Evolutionary conservation across 2,329 filamentous ascomycete genomes (phyloP).

Genomic region (Alternaria atra): DNA sequence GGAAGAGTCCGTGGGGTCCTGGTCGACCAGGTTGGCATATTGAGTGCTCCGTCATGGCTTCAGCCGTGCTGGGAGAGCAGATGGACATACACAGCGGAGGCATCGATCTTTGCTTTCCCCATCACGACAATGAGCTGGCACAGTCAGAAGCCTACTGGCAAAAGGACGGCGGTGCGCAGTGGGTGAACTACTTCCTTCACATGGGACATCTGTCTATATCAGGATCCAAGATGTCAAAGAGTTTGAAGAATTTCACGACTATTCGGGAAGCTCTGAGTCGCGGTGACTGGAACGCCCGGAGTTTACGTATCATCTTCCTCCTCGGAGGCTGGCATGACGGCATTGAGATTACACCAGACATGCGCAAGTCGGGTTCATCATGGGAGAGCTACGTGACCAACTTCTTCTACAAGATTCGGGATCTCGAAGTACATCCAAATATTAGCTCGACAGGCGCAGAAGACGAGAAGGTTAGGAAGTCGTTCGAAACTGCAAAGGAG

Average conservation of each 20-base stretch:
- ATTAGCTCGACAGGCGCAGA: slow-evolving; percentile 40
- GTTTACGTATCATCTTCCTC: slow-evolving; percentile 85
- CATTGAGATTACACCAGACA: slow-evolving; percentile 86
- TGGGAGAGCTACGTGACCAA: slow-evolving; percentile 85
- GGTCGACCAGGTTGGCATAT: slow-evolving; percentile 96
- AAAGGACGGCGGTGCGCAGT: slow-evolving; percentile 63
- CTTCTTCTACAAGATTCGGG: slow-evolving; percentile 69
- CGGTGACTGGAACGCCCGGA: slow-evolving; percentile 78
- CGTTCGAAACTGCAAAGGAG: slow-evolving; percentile 63
- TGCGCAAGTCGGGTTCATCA: slow-evolving; percentile 75
- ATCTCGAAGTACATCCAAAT: slow-evolving; percentile 54
- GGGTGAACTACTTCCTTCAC: slow-evolving; percentile 96
- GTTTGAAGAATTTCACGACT: slow-evolving; percentile 93
- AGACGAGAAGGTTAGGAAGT: slow-evolving; percentile 56
- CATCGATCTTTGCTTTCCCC: slow-evolving; percentile 87
- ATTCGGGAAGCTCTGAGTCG: slow-evolving; percentile 80
- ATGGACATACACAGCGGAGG: slow-evolving; percentile 96
- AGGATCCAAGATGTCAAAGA: slow-evolving; percentile 96
- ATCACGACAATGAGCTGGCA: slow-evolving; percentile 82
- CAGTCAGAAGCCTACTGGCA: slow-evolving; percentile 87
- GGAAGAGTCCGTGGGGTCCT: slow-evolving; percentile 86
- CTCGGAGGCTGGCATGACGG: slow-evolving; percentile 90
- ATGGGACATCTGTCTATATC: slow-evolving; percentile 92
- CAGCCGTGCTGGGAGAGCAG: slow-evolving; percentile 80
- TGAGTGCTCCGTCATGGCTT: slow-evolving; percentile 96